Conservation (phyloP, 2,329 filamentous ascomycete species). For the Aspergillus candidus region DNA sequence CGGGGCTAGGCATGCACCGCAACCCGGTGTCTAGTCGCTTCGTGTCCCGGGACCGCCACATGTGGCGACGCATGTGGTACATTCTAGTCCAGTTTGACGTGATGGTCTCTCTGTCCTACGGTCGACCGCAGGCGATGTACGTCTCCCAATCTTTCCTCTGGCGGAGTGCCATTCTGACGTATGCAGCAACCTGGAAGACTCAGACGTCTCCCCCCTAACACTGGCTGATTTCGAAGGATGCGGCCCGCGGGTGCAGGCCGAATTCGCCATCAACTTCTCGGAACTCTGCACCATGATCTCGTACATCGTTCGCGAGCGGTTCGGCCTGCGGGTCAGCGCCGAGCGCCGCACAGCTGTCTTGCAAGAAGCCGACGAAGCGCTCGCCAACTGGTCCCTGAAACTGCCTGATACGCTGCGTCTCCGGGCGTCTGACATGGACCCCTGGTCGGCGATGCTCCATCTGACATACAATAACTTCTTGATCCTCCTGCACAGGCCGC, state of each 20-base stretch:
- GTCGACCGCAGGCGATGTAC: conserved; percentile 48
- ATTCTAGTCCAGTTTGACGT: conserved; percentile 42
- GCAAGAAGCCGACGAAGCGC: conserved; percentile 36
- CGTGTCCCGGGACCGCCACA: conserved; percentile 36
- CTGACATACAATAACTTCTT: conserved; percentile 43
- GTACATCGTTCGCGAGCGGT: conserved; percentile 38
- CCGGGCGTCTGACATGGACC: conserved; percentile 37
- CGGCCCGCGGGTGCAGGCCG: conserved; percentile 38
- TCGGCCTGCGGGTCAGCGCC: conserved; percentile 35
- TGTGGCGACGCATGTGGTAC: conserved; percentile 42
- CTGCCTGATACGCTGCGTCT: conserved; percentile 38
- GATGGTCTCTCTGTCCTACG: conserved; percentile 42
- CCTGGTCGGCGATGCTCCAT: conserved; percentile 42
- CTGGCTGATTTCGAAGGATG: conserved; percentile 45
- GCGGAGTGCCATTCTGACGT: not conserved
- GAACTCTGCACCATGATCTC: conserved; percentile 48
- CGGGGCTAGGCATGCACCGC: conserved; percentile 51
- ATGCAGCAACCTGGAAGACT: conserved; percentile 44
- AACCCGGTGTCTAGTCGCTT: conserved; percentile 38
- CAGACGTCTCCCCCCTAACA: conserved; percentile 43
- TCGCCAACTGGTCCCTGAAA: conserved; percentile 39
- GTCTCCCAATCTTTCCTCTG: conserved; percentile 6
- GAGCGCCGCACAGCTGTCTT: conserved; percentile 38
- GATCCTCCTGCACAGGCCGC: conserved; percentile 41
- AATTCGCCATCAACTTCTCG: conserved; percentile 45